Evolutionary conservation across 2,329 filamentous ascomycete species (phyloP).

Genomic region (Scopulariopsis brevicaulis): DNA sequence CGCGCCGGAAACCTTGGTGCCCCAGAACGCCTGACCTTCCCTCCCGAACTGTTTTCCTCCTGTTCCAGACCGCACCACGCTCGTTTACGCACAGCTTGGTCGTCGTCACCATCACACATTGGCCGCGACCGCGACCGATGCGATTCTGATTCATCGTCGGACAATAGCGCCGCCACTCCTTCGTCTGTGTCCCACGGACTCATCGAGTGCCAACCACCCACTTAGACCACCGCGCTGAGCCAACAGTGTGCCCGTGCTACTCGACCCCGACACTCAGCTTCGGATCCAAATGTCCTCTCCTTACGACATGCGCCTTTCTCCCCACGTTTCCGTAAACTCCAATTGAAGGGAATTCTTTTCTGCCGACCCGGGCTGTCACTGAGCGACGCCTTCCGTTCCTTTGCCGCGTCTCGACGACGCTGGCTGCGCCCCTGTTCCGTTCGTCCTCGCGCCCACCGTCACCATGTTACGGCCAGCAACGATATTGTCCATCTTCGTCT

Average conservation of each 20-base stretch:
- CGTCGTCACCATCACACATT: not conserved
- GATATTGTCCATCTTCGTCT: slow-evolving; percentile 74
- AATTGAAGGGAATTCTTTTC: not conserved
- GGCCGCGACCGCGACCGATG: not conserved
- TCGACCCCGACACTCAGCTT: not conserved
- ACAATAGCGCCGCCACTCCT: not conserved
- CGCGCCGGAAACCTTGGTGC: not conserved
- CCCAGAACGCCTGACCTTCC: not conserved
- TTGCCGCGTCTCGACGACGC: slow-evolving; percentile 33
- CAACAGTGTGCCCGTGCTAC: not conserved
- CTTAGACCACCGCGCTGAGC: not conserved
- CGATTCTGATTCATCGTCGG: not conserved
- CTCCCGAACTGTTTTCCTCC: not conserved
- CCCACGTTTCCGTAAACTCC: not conserved
- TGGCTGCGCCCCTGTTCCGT: slow-evolving; percentile 16
- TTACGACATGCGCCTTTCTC: not conserved
- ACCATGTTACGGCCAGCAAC: slow-evolving; percentile 87
- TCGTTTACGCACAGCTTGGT: not conserved
- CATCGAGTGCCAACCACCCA: not conserved
- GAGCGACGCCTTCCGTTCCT: not conserved
- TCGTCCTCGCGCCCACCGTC: slow-evolving; percentile 17
- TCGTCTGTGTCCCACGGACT: not conserved
- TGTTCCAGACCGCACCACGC: not conserved
- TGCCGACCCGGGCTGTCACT: not conserved
- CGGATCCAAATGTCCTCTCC: not conserved